Evolutionary conservation across 2,329 filamentous ascomycete genomes (phyloP), one percentile per base, ranked within the genome.

Genomic region (Penicillium brevicompactum): DNA sequence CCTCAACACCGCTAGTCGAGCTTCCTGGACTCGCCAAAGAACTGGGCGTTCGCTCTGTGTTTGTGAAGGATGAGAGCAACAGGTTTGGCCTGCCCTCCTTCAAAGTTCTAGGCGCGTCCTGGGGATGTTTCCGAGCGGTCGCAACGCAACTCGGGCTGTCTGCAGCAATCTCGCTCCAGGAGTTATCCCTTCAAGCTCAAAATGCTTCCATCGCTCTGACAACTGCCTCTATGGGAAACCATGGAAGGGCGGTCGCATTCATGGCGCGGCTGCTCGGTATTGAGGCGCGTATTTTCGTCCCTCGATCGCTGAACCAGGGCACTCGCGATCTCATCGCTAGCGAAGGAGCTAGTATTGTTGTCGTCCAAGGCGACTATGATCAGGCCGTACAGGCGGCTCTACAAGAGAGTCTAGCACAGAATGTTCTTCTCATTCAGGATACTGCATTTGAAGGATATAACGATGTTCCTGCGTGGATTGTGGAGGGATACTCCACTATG

Each of bases 81-180:
- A 82, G 89, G 5, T 84, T 91, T 37, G 86, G 86, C 0, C 78
- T 92, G 1, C 87, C 88, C 0, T 82, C 89, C 0, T 93, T 92
- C 78, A 94, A 94, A 71, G 89, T 92, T 43, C 81, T 92, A 0
- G 90, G 90, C 18, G 89, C 90, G 1, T 89, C 87, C 0, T 93
- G 88, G 88, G 88, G 84, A 0, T 80, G 83, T 3, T 87, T 84
- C 62, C 80, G 82, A 6, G 83, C 86, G 13, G 66, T 90, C 6
- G 67, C 75, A 0, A 66, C 73, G 1, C 69, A 74, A 7, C 70
- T 86, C 0, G 70, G 67, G 2, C 70, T 85, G 0, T 70, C 78
- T 0, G 59, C 76, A 0, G 74, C 76, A 1, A 68, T 78, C 0
- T 67, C 73, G 3, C 64, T 87, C 0, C 72, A 78, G 0, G 71